Evolutionary conservation across 2,329 filamentous ascomycete genomes (phyloP).

Genomic region (Xylariaceae sp.): DNA sequence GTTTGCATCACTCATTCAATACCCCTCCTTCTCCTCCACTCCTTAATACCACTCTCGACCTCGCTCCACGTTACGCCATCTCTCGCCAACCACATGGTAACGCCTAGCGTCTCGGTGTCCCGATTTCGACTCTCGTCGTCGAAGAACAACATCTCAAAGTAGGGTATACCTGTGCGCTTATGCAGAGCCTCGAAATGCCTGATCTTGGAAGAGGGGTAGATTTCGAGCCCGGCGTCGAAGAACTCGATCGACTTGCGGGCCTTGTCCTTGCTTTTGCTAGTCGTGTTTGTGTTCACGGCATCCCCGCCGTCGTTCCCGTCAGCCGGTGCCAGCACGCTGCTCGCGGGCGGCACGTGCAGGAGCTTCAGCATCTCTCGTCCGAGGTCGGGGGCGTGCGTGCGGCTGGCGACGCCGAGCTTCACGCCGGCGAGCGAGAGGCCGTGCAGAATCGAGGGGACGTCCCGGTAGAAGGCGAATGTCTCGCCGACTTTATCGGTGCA

Average conservation of each 20-base stretch:
- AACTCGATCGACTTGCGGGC: slow-evolving; percentile 59
- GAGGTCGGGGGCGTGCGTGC: slow-evolving; percentile 80
- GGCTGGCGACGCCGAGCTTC: slow-evolving; percentile 75
- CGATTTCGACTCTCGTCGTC: slow-evolving; percentile 89
- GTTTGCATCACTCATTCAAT: slow-evolving; percentile 16
- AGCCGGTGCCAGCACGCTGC: slow-evolving; percentile 30
- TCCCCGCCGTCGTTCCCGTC: slow-evolving; percentile 8
- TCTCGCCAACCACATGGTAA: slow-evolving; percentile 82
- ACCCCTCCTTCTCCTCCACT: slow-evolving; percentile 78
- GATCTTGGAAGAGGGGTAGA: slow-evolving; percentile 82
- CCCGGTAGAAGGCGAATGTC: slow-evolving; percentile 72
- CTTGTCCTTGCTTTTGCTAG: slow-evolving; percentile 40
- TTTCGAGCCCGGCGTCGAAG: slow-evolving; percentile 68
- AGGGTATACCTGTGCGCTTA: slow-evolving; percentile 72
- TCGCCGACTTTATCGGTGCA: slow-evolving; percentile 67
- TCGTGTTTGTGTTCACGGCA: slow-evolving; percentile 13
- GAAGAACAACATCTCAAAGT: slow-evolving; percentile 92
- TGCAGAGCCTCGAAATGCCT: slow-evolving; percentile 80
- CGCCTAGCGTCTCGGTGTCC: slow-evolving; percentile 79
- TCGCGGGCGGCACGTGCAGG: slow-evolving; percentile 62
- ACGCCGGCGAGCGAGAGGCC: slow-evolving; percentile 58
- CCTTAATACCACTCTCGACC: slow-evolving; percentile 77
- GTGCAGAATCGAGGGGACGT: slow-evolving; percentile 72
- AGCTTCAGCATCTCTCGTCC: slow-evolving; percentile 81
- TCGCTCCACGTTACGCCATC: slow-evolving; percentile 80